These are phyloP conservation scores for Ogataea thermomethanolica DNA, from an alignment of 805 yeast genomes.

Conservation along the genomic window DNA sequence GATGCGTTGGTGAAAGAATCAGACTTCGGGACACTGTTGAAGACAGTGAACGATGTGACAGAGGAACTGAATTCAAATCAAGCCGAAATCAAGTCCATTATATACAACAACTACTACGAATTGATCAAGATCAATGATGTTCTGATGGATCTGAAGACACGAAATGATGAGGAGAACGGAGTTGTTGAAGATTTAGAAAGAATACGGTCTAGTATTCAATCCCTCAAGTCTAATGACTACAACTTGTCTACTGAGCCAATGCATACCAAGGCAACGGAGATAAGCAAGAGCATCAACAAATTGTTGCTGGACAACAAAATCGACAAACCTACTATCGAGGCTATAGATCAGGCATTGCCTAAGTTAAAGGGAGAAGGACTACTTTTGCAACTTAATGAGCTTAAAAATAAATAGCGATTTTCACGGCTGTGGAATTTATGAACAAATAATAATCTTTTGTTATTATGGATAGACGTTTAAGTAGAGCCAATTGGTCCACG, in stretches of 20 bases:
- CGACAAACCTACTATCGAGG: conserved; percentile 11
- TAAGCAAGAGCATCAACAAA: conserved; percentile 19
- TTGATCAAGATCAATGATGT: conserved; percentile 63
- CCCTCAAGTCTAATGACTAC: conserved; percentile 17
- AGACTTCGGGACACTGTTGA: conserved; percentile 33
- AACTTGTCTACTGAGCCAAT: conserved; percentile 8
- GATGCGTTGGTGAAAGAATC: conserved; percentile 32
- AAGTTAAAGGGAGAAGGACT: conserved; percentile 21
- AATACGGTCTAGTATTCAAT: conserved; percentile 23
- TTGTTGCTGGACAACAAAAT: conserved; percentile 16
- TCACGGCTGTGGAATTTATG: background rate
- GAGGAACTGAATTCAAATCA: conserved; percentile 49
- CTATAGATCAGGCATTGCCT: conserved; percentile 21
- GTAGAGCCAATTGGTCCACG: conserved; percentile 30
- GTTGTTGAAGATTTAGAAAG: conserved; percentile 24
- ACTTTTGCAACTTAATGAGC: conserved; percentile 26
- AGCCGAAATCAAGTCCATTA: conserved; percentile 63
- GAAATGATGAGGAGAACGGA: conserved; percentile 19
- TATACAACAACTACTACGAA: conserved; percentile 74
- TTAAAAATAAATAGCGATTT: conserved; percentile 16
- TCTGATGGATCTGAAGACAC: conserved; percentile 36
- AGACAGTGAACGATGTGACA: conserved; percentile 39
- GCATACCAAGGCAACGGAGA: conserved; percentile 9
- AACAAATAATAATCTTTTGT: background rate
- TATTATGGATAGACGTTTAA: conserved; percentile 19